Evolutionary conservation across 1,139 yeast genomes (phyloP), one percentile per base, ranked within the genome.

Genomic region (Lodderomyces beijingensis): DNA sequence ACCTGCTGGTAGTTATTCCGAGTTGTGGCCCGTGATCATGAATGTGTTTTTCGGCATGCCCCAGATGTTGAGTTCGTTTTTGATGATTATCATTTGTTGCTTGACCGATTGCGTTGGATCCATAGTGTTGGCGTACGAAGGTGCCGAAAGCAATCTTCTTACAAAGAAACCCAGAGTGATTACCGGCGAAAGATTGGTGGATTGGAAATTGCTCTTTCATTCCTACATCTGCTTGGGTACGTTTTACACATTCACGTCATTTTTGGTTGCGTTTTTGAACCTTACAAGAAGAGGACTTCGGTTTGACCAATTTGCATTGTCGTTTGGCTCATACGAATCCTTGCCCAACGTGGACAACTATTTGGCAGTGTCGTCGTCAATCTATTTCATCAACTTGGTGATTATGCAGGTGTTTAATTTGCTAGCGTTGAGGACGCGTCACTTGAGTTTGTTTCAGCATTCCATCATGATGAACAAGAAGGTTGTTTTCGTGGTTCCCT

Each of bases 1-100:
- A 34, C 78, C 79, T 12, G 79, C 79, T 28, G 79, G 79, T 28
- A 57, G 70, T 15, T 72, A 54, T 50, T 62, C 77, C 25, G 79
- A 73, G 46, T 55, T 73, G 28, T 73, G 77, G 77, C 69, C 78
- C 0, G 71, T 74, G 4, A 44, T 74, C 21, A 46, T 72, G 39
- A 73, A 68, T 41, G 62, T 72, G 10, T 53, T 70, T 19, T 65
- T 68, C 45, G 79, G 79, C 5, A 48, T 68, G 40, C 79, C 79
- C 2, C 76, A 69, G 45, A 59, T 65, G 44, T 52, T 74, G 33
- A 66, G 76, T 7, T 69, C 76, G 4, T 71, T 73, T 51, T 52
- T 59, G 37, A 73, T 73, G 79, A 72, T 73, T 38, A 59, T 72
- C 17, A 70, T 73, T 35, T 67, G 71, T 45, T 62, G 70, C 43